Evolutionary conservation across 371 early-diverging fungal species (phyloP), one percentile per base, ranked within the genome.

Genomic region (Mortierella sp.): DNA sequence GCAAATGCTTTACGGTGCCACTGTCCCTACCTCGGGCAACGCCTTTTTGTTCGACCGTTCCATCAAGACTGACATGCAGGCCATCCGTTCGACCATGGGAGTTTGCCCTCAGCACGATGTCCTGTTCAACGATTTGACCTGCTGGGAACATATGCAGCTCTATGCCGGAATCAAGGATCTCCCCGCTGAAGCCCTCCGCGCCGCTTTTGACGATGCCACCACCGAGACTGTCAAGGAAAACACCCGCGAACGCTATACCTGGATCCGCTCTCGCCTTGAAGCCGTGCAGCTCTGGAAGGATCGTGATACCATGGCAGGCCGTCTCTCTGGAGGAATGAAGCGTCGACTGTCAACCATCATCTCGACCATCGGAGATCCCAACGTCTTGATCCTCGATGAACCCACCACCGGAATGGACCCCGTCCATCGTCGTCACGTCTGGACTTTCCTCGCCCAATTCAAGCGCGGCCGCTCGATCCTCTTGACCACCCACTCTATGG

Each of bases 401-500:
- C 91, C 92, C 55, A 92, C 93, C 0, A 89, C 90, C 1, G 89
- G 91, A 44, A 92, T 94, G 93, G 93, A 94, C 76, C 93, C 93
- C 26, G 90, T 91, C 77, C 93, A 94, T 87, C 91, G 95, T 40
- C 89, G 95, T 34, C 92, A 93, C 77, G 93, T 95, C 13, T 95
- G 95, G 95, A 79, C 88, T 10, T 94, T 94, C 83, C 74, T 95
- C 69, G 94, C 93, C 59, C 90, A 92, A 71, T 94, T 94, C 88
- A 95, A 95, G 80, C 85, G 89, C 69, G 90, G 89, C 40, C 90
- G 95, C 31, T 91, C 92, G 24, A 93, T 94, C 73, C 83, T 95
- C 31, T 73, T 87, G 81, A 95, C 95, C 0, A 94, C 95, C 28
- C 95, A 95, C 82, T 90, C 91, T 0, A 94, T 95, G 94, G 95